A percentile compares a stretch with the other conserved stretches of the same genome.
Conservation (phyloP, 805 yeast species). For the Ogataea salicorniae region DNA sequence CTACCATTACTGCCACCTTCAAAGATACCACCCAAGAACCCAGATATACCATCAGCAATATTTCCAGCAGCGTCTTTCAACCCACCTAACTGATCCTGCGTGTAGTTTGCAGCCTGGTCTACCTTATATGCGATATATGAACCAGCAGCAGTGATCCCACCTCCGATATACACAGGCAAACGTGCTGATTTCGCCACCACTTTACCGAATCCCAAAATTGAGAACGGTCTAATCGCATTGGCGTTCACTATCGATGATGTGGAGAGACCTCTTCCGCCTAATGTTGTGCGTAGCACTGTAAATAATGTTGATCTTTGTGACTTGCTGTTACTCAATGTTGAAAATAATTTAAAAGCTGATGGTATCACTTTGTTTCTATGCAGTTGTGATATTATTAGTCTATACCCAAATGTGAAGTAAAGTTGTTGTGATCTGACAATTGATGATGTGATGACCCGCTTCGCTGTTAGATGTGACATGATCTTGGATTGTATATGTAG, state of each 20-base stretch:
- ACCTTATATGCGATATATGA: slow-evolving; percentile 89
- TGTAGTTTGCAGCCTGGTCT: slow-evolving; percentile 73
- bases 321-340: no score
- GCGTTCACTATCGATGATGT: slow-evolving; percentile 1
- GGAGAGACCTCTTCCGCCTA: slow-evolving; percentile 1
- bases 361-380: no score
- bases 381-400: no score
- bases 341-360: no score
- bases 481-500: no score
- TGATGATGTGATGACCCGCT: no score
- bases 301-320: not conserved
- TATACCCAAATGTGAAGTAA: no score
- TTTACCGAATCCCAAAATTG: slow-evolving; percentile 43
- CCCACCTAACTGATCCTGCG: slow-evolving; percentile 60
- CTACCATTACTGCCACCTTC: slow-evolving; percentile 25
- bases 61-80: slow-evolving; percentile 60
- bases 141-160: slow-evolving; percentile 91
- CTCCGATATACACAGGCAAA: slow-evolving; percentile 81
- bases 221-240: slow-evolving; percentile 18
- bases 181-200: slow-evolving; percentile 49
- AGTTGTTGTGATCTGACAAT: no score
- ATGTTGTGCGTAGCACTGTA: slow-evolving; percentile 2
- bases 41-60: slow-evolving; percentile 39
- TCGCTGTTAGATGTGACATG: no score
- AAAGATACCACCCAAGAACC: slow-evolving; percentile 26